These are phyloP conservation scores for Aegilops tauschii DNA, from an alignment of 176 grass and related monocot genomes.

Conservation along the genomic window DNA sequence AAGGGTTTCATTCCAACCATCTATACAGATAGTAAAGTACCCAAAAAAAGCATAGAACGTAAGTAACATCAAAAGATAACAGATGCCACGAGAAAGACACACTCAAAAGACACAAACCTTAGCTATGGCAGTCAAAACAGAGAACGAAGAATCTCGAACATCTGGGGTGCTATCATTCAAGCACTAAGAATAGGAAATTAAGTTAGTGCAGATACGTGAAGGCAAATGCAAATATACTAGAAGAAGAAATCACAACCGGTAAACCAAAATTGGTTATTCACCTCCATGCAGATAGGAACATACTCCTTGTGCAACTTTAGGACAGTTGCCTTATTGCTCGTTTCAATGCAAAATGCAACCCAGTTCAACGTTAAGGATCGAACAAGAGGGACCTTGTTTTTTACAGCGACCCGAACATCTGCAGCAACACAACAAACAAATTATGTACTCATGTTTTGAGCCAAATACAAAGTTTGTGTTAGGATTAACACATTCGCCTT, in stretches of 20 bases:
- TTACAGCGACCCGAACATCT: slow-evolving; percentile 91
- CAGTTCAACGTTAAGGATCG: slow-evolving; percentile 85
- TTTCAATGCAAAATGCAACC: slow-evolving; percentile 93
- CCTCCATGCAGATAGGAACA: slow-evolving; percentile 99
- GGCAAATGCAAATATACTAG: slow-evolving; percentile 1
- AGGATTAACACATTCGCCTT: not conserved
- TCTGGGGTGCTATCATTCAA: slow-evolving; percentile 98
- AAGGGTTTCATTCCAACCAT: slow-evolving; percentile 99
- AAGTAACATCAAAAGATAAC: not conserved
- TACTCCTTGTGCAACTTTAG: slow-evolving; percentile 98
- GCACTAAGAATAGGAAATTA: slow-evolving; percentile 48
- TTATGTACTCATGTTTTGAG: not conserved
- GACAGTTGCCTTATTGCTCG: slow-evolving; percentile 84
- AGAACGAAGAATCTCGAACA: slow-evolving; percentile 89
- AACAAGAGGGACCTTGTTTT: slow-evolving; percentile 97
- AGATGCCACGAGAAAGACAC: not conserved
- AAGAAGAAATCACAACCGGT: not conserved
- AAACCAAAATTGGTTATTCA: slow-evolving; percentile 20
- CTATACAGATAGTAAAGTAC: slow-evolving; percentile 47
- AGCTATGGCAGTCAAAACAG: slow-evolving; percentile 81
- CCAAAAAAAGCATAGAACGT: not conserved
- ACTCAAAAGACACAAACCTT: slow-evolving; percentile 55
- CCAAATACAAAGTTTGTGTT: not conserved
- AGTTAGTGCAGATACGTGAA: not conserved
- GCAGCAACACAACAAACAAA: slow-evolving; percentile 23